Evolutionary conservation across 257 asterid genomes (phyloP).

Genomic region (Pogostemon cablin): DNA sequence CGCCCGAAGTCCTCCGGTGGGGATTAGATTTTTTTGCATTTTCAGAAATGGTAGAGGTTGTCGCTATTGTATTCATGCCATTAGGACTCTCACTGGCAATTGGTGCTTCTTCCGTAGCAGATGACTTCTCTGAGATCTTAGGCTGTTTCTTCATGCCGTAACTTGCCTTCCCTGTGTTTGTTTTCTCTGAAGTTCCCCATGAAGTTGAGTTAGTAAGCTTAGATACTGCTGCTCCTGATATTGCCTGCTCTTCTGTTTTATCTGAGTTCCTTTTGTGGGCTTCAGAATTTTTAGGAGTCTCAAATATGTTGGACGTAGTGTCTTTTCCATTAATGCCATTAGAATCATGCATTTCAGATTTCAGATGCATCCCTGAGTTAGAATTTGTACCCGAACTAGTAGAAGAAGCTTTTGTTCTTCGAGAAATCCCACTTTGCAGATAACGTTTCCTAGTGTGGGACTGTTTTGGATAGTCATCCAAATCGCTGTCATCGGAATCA

Average conservation of each 20-base stretch:
- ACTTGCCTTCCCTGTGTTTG: constrained; percentile 43
- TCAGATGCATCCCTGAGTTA: constrained; percentile 32
- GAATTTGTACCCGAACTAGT: constrained; percentile 38
- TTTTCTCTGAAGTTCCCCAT: constrained; percentile 33
- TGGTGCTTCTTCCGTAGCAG: constrained; percentile 34
- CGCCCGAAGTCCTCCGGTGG: too few relatives aligned
- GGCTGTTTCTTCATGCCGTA: constrained; percentile 35
- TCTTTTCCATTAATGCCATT: constrained; percentile 41
- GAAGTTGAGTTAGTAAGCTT: constrained; percentile 25
- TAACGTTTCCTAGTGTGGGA: constrained; percentile 41
- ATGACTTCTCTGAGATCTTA: constrained; percentile 40
- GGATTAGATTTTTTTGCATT: too few relatives aligned
- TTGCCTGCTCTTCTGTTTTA: constrained; percentile 40
- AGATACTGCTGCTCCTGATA: constrained; percentile 34
- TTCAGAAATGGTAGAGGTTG: too few relatives aligned
- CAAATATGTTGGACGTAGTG: constrained; percentile 30
- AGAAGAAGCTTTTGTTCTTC: constrained; percentile 63
- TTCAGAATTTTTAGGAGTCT: constrained; percentile 37
- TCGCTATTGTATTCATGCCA: too few relatives aligned
- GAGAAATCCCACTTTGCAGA: constrained; percentile 59
- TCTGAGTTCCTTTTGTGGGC: constrained; percentile 35
- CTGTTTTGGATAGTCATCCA: constrained; percentile 54
- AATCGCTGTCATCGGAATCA: constrained; percentile 56
- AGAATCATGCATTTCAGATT: constrained; percentile 38
- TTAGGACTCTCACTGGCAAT: constrained; percentile 21